Evolutionary conservation across 1,139 yeast genomes (phyloP).

Genomic region (Candida buenavistaensis): DNA sequence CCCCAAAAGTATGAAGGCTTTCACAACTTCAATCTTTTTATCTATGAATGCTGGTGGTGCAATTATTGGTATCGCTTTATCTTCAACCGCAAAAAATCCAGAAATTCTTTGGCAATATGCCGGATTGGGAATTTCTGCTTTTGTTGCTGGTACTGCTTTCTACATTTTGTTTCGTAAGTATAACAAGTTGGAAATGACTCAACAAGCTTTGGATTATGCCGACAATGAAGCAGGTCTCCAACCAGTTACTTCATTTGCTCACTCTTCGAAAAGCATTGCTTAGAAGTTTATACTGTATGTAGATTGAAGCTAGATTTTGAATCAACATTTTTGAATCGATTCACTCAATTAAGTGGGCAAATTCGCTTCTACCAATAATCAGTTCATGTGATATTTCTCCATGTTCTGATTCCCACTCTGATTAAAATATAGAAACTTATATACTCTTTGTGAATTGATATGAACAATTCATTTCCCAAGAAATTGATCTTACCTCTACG

Average conservation of each 20-base stretch:
- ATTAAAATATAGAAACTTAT: too few relatives aligned
- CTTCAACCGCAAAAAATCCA: constrained; percentile 64
- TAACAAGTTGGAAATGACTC: constrained; percentile 58
- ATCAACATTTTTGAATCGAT: too few relatives aligned
- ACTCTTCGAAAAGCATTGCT: constrained; percentile 20
- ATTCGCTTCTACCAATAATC: too few relatives aligned
- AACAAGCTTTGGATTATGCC: constrained; percentile 51
- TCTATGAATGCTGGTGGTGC: constrained; percentile 67
- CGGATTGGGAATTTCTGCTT: constrained; percentile 60
- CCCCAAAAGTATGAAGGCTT: constrained; percentile 61
- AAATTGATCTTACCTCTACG: too few relatives aligned
- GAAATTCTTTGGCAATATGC: constrained; percentile 66
- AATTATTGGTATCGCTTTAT: constrained; percentile 69
- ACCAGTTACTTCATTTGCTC: constrained; percentile 24
- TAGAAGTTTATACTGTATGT: background rate
- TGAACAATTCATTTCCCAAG: too few relatives aligned
- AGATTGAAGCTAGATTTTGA: too few relatives aligned
- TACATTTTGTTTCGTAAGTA: constrained; percentile 58
- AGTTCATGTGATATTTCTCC: too few relatives aligned
- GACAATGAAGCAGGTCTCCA: constrained; percentile 19
- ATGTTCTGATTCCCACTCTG: too few relatives aligned
- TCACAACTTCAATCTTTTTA: constrained; percentile 61
- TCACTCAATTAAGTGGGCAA: too few relatives aligned
- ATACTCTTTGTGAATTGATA: too few relatives aligned
- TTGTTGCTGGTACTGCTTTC: constrained; percentile 59